These are phyloP conservation scores for Leucaena leucocephala DNA, from an alignment of 306 rosid species.

Conservation along the genomic window DNA sequence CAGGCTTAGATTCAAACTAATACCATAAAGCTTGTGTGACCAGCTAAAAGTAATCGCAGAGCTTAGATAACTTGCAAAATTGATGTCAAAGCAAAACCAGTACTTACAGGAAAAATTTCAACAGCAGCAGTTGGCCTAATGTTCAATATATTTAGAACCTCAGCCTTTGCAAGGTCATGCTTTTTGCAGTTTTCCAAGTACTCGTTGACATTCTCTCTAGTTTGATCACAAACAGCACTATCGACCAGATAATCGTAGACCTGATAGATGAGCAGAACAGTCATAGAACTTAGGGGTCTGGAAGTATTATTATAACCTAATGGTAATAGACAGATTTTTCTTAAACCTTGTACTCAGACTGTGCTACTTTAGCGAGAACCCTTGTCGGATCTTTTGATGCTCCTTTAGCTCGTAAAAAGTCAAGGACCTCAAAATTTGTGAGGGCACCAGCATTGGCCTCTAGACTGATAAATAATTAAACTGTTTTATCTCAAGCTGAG, in stretches of 20 bases:
- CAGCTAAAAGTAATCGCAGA: background rate
- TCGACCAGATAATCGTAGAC: slow-evolving; percentile 71
- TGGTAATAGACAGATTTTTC: background rate
- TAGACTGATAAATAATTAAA: slow-evolving; percentile 40
- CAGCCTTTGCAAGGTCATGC: slow-evolving; percentile 71
- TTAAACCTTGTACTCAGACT: slow-evolving; percentile 73
- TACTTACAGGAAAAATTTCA: slow-evolving; percentile 57
- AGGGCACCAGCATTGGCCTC: slow-evolving; percentile 58
- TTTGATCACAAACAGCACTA: slow-evolving; percentile 59
- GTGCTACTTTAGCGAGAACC: slow-evolving; percentile 65
- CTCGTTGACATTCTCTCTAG: slow-evolving; percentile 54
- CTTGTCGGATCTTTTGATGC: slow-evolving; percentile 67
- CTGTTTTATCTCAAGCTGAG: background rate
- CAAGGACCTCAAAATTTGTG: slow-evolving; percentile 74
- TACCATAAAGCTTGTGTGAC: background rate
- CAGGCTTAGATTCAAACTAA: no score
- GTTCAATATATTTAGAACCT: slow-evolving; percentile 74
- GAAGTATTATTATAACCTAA: background rate
- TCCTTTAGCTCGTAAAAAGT: slow-evolving; percentile 72
- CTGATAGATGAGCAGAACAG: slow-evolving; percentile 37
- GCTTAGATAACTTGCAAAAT: background rate
- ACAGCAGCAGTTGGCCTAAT: slow-evolving; percentile 54
- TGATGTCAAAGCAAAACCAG: background rate
- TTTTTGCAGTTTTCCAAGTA: slow-evolving; percentile 52
- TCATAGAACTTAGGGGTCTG: background rate